Evolutionary conservation across 345 rosid genomes (phyloP).

Genomic region (Bruguiera gymnorhiza): DNA sequence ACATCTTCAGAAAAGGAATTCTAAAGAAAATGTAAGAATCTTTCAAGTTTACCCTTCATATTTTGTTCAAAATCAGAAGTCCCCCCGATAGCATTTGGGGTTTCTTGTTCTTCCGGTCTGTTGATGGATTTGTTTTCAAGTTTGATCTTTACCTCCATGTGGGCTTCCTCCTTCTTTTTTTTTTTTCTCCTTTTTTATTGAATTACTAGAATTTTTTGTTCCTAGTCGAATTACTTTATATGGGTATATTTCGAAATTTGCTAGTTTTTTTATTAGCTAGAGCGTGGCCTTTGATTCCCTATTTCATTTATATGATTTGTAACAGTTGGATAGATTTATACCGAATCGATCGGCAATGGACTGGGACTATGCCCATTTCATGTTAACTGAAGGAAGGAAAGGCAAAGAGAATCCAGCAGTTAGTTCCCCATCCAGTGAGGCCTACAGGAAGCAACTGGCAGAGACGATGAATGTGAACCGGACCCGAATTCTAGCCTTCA

Average conservation of each 20-base stretch:
- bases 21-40: conserved; percentile 14
- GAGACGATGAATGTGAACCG: conserved; percentile 57
- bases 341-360: conserved; percentile 78
- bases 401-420: conserved; percentile 36
- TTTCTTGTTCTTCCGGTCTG: background rate
- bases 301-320: background rate
- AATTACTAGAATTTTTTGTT: too few species aligned
- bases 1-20: conserved; percentile 2
- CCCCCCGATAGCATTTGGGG: background rate
- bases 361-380: conserved; percentile 59
- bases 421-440: conserved; percentile 57
- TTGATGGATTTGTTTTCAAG: too few species aligned
- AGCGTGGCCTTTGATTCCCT: background rate
- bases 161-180: too few species aligned
- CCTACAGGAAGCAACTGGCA: conserved; percentile 60
- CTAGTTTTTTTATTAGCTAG: background rate
- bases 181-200: too few species aligned
- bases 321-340: conserved; percentile 67
- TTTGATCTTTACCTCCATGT: too few species aligned
- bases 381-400: conserved; percentile 50
- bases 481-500: conserved; percentile 66
- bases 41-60: background rate
- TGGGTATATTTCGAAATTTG: too few species aligned
- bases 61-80: background rate
- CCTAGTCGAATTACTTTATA: too few species aligned